Base-by-base conservation (phyloP, 192 early-diverging fungal genomes). In the Podila verticillata region DNA sequence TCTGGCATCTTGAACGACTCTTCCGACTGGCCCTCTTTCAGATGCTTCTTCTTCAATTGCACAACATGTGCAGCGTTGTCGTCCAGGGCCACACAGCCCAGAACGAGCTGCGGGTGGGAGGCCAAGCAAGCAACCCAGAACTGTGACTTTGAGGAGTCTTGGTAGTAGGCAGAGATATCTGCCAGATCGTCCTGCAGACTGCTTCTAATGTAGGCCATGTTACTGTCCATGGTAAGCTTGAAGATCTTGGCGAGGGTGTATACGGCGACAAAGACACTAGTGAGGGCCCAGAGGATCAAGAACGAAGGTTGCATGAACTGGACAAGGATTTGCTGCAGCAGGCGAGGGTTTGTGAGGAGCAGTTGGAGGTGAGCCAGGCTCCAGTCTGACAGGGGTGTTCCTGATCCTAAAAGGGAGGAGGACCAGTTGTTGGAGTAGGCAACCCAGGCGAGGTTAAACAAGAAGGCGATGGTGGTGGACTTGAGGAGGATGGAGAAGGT, bases 41-140 rank as follows among this genome's bases (percentile, higher is more conserved):
- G 2, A 63, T 72, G 61, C 48, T 64, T 72, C 57, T 63, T 64
- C 26, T 54, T 57, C 6, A 80, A 19, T 4, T 62, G 47, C 6
- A 48, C 70, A 10, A 12, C 0, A 32, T 72, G 77, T 0, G 61
- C 70, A 12, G 19, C 62, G 10, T 32, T 36, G 39, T 80, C 77
- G 22, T 80, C 77, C 22, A 80, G 58, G 0, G 65, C 70, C 24
- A 72, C 61, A 64, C 77, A 80, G n/a, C 77, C 77, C 36, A 80
- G 29, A 26, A 80, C 65, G 7, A 80, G 22, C 15, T 80, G 61
- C 20, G 77, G 77, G 60, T 80, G 66, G 0, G 65, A 62, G 13
- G 54, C 61, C 56, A 80, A 22, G 59, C 77, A 80, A 7, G 77
- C 77, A 8, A 80, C 77, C 77, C 77, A 80, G 48, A 80, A 80